Base-by-base conservation (phyloP, 176 grass and related monocot species). In the Sorghum bicolor region DNA sequence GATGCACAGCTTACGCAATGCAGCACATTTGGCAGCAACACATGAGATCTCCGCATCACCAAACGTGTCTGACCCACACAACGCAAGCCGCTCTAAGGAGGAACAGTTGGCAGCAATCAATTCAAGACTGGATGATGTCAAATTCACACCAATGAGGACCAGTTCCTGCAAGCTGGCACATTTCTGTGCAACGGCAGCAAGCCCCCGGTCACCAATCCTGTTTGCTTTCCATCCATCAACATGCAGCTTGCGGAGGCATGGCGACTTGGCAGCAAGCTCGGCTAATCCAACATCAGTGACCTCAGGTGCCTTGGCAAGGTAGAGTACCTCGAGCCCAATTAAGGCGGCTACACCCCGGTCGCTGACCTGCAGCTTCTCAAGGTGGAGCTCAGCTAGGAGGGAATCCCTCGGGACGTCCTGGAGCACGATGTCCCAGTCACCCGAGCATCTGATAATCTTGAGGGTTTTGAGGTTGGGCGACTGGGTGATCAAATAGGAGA, bases 281-380 rank as follows among this genome's bases (percentile, higher is more conserved):
- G 91, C 83, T 75, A 96, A 75, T 20, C 96, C 96, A 1, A 78
- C 37, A 77, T 99, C 96, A 0, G 93, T 96, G 70, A 92, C 91
- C 79, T 99, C 96, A 10, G 89, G 96, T 4, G 72, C 89, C 72
- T 96, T 99, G 12, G 92, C 87, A 34, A 99, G 91, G 86, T 92
- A 92, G 33, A 99, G 83, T 34, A 92, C 84, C 71, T 96, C 91
- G 8, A 96, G 89, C 8, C 89, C 86, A 14, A 38, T 85, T 3
- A 99, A 70, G 9, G 85, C 50, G 0, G 79, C 70, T 3, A 99
- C 83, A 8, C 96, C 96, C n/a, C 33, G 78, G 76, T 99, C 93
- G 22, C 93, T 93, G 82, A 99, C 93, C 87, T 99, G 96, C 22
- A 99, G 79, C 90, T 99, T 99, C 83, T 99, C 96, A 6, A 99